Evolutionary conservation across 169 alveolate genomes (phyloP).

Genomic region (Cryptosporidium andersoni): DNA sequence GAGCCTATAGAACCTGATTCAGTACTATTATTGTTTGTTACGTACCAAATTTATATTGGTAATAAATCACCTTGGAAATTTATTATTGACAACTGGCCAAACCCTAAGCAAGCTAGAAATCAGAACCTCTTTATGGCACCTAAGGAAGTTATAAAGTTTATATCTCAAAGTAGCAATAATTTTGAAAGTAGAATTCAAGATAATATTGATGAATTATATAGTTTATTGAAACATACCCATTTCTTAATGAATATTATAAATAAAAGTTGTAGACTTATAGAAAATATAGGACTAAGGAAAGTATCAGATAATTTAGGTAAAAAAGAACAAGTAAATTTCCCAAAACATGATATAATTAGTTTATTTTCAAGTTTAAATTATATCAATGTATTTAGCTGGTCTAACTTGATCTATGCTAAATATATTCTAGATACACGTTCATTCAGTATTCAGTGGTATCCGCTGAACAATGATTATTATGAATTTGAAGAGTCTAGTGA

Average conservation of each 20-base stretch:
- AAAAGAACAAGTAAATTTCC: background rate
- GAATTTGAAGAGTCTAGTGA: background rate
- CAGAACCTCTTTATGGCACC: conserved; percentile 69
- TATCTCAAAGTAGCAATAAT: conserved; percentile 54
- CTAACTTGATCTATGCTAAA: conserved; percentile 12
- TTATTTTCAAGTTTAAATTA: conserved; percentile 35
- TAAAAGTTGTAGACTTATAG: no score
- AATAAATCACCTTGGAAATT: conserved; percentile 52
- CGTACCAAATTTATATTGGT: conserved; percentile 34
- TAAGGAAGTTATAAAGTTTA: conserved; percentile 51
- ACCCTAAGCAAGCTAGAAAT: conserved; percentile 36
- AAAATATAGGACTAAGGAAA: background rate
- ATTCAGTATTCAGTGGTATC: conserved; percentile 61
- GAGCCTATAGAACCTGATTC: conserved; percentile 55
- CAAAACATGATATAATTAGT: background rate
- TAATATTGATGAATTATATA: conserved; percentile 49
- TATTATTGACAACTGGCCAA: conserved; percentile 37
- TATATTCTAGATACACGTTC: conserved; percentile 59
- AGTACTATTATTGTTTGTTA: conserved; percentile 16
- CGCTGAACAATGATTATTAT: conserved; percentile 16
- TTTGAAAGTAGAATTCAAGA: conserved; percentile 9
- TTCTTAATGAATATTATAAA: conserved; percentile 6
- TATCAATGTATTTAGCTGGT: conserved; percentile 39
- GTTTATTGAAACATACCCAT: conserved; percentile 25
- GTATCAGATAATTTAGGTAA: conserved; percentile 13